Percentiles rank a stretch among this genome's conserved stretches.
These are phyloP conservation scores for Cryptococcus floricola DNA, from an alignment of 1,284 basidiomycete genomes.

Conservation along the genomic window DNA sequence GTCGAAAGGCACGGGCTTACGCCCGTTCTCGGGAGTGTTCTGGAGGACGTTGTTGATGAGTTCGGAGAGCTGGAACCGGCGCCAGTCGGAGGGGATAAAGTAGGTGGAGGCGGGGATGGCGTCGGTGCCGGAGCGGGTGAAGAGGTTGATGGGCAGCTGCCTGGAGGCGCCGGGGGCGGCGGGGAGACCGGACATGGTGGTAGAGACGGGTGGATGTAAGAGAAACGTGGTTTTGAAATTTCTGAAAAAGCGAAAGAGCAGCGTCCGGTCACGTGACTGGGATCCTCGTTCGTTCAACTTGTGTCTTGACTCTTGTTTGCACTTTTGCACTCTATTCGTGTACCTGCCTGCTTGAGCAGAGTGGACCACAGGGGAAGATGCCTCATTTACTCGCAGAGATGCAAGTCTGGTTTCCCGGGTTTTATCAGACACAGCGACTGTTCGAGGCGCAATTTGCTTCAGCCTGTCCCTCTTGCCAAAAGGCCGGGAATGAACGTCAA, in stretches of 20 bases:
- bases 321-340: too few species aligned
- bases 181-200: background rate
- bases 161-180: constrained; percentile 5
- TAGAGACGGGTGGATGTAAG: background rate
- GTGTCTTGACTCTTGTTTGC: too few species aligned
- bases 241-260: background rate
- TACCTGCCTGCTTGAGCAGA: too few species aligned
- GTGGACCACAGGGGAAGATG: too few species aligned
- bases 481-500: too few species aligned
- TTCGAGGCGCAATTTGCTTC: too few species aligned
- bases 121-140: constrained; percentile 68
- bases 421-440: too few species aligned
- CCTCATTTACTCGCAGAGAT: too few species aligned
- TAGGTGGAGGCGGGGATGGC: constrained; percentile 85
- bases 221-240: too few species aligned
- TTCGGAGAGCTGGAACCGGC: constrained; percentile 93
- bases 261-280: background rate
- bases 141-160: constrained; percentile 67
- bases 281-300: too few species aligned
- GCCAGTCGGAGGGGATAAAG: constrained; percentile 88
- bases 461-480: too few species aligned
- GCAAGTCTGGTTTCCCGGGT: too few species aligned
- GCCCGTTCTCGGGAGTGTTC: constrained; percentile 47
- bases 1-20: constrained; percentile 83
- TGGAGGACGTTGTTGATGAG: constrained; percentile 91